Evolutionary conservation across 2,329 filamentous ascomycete genomes (phyloP), one percentile per base, ranked within the genome.

Genomic region (Colletotrichum sp.): DNA sequence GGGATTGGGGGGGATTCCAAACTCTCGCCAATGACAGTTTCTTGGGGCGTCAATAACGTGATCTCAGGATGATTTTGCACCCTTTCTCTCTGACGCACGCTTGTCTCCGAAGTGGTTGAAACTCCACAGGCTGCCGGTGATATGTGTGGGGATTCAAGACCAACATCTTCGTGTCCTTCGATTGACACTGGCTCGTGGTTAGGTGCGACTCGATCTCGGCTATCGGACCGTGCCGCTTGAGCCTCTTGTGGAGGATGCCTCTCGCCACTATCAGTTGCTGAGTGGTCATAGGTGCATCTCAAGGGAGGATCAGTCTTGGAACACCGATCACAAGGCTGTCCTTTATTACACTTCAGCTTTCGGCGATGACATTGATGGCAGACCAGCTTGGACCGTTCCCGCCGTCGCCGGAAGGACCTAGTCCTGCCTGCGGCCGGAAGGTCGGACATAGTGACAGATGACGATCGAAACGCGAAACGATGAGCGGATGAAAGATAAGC

Each of bases 341-440:
- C 30, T 36, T 57, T 71, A 18, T 71, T 34, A 36, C 69, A 71
- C 32, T 57, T 71, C 21, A 71, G 60, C 24, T 71, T 66, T 65
- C 69, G 69, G 62, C 69, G 69, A 30, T 71, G 69, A 15, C 69
- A 71, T 21, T 71, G 60, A 12, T 66, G 62, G 9, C 69, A 71
- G 39, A 66, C 69, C 30, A 71, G 60, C 39, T 66, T 71, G 16
- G 60, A 63, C 30, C 69, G 69, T 21, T 71, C 69, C 6, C 69
- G 24, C n/a, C 69, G 69, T 39, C 69, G 69, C 39, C 69, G 60
- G 21, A 30, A 62, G 16, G 32, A n/a, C 59, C 24, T 28, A 16
- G 28, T 18, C 59, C 28, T 32, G 44, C 44, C 44, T 52, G 44
- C 6, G 44, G 44, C n/a, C 44, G 44, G n/a, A 52, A 52, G 10